Conservation (phyloP, 768 basidiomycete species). For the Suillus americanus region DNA sequence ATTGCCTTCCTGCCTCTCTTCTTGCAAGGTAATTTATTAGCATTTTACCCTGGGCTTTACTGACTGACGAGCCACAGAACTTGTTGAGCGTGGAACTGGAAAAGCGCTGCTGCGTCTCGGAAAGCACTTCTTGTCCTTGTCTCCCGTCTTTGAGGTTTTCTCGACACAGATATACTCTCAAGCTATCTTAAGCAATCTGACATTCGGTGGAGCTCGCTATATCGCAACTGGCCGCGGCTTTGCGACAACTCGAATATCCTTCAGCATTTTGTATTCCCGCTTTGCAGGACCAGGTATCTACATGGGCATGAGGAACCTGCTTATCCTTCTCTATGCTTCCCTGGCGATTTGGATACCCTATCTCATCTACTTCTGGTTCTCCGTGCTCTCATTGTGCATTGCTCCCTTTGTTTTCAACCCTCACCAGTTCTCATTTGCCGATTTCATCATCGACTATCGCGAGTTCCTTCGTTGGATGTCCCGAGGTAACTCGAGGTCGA, state of each 20-base stretch:
- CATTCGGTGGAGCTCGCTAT: conserved; percentile 97
- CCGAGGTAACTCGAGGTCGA: conserved; percentile 93
- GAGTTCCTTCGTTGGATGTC: conserved; percentile 99
- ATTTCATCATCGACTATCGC: conserved; percentile 98
- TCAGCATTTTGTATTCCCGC: conserved; percentile 95
- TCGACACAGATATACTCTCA: conserved; percentile 98
- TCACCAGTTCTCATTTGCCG: conserved; percentile 97
- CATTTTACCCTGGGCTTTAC: conserved; percentile 6
- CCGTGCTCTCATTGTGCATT: conserved; percentile 90
- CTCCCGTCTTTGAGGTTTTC: conserved; percentile 98
- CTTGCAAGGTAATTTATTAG: conserved; percentile 75
- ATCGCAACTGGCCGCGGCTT: conserved; percentile 99
- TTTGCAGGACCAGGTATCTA: conserved; percentile 99
- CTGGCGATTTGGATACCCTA: conserved; percentile 92
- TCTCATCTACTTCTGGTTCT: conserved; percentile 99
- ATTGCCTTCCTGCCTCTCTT: conserved; percentile 96
- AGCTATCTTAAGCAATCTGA: conserved; percentile 94
- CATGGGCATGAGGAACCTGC: conserved; percentile 93
- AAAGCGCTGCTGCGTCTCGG: conserved; percentile 91
- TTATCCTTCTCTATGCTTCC: conserved; percentile 88
- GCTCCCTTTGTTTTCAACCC: conserved; percentile 99
- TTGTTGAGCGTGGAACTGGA: conserved; percentile 94
- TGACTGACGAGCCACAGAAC: conserved; percentile 50
- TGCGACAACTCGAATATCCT: conserved; percentile 93
- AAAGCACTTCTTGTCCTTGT: conserved; percentile 96